A percentile compares a stretch with the other conserved stretches of the same genome.
Conservation (phyloP, 2,329 filamentous ascomycete species). For the Ceratocystis cubensis region DNA sequence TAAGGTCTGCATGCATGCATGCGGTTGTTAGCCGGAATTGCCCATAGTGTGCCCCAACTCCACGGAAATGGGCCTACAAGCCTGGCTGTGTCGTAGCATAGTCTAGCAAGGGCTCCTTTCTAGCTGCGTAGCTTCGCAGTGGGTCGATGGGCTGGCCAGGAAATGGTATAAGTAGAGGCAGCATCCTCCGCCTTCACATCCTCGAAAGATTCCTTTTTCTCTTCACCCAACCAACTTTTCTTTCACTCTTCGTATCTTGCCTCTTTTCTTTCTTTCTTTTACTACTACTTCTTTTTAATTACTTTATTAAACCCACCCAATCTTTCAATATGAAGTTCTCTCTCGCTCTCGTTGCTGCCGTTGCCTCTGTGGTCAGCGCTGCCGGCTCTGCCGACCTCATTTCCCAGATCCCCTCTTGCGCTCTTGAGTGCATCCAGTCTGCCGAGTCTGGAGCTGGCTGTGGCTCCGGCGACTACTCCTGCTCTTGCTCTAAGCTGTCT, state of each 20-base stretch:
- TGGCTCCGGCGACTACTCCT: constrained; percentile 16
- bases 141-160: neutral
- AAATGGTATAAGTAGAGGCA: neutral
- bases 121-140: neutral
- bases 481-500: constrained; percentile 18
- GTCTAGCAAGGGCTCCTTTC: too few species aligned
- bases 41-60: neutral
- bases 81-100: neutral
- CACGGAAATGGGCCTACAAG: neutral
- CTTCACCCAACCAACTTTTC: neutral
- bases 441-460: constrained; percentile 17
- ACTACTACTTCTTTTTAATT: neutral
- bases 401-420: constrained; percentile 20
- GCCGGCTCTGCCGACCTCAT: constrained; percentile 18
- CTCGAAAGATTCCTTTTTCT: neutral
- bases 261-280: neutral
- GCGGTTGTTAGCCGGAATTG: neutral
- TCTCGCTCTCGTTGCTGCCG: constrained; percentile 8
- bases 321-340: constrained; percentile 21
- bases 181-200: neutral
- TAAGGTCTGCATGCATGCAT: too few species aligned
- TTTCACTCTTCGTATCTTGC: neutral
- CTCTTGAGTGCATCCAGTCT: constrained; percentile 18
- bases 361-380: constrained; percentile 16
- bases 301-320: neutral